phyloP scores from a whole-genome alignment of 106 monocot species.

The Ottelia alismoides region DNA sequence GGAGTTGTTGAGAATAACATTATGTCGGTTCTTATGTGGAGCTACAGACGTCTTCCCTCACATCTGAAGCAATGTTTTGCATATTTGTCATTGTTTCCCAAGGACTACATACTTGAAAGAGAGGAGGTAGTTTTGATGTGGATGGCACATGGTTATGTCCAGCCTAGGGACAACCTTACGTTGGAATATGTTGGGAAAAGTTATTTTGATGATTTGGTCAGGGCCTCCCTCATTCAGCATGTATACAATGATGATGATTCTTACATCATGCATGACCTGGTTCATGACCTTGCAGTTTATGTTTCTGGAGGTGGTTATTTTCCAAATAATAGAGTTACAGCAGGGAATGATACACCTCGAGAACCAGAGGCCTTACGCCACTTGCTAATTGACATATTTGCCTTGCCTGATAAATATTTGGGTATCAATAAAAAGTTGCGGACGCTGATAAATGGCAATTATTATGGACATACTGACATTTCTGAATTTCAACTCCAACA shows the following conservation, averaged over 20 bases:
- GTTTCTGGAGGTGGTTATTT: too few species aligned
- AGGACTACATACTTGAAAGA: constrained; percentile 2
- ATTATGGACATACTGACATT: too few species aligned
- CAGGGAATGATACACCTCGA: too few species aligned
- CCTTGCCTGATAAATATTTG: neutral
- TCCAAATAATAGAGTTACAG: too few species aligned
- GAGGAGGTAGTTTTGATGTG: constrained; percentile 17
- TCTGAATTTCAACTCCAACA: too few species aligned
- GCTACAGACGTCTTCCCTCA: constrained; percentile 11
- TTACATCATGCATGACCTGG: constrained; percentile 20
- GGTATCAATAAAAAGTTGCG: neutral
- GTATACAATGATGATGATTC: too few species aligned
- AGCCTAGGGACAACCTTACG: neutral
- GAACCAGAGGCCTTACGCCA: too few species aligned
- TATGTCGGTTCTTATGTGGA: neutral
- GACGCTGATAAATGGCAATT: too few species aligned
- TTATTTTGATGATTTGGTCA: constrained; percentile 14
- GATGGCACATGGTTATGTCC: constrained; percentile 29
- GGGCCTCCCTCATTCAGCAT: constrained; percentile 15
- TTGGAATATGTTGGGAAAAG: constrained; percentile 6
- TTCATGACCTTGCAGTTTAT: constrained; percentile 4
- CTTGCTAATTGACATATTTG: too few species aligned
- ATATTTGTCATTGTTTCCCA: constrained; percentile 18
- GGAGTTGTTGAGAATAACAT: neutral
- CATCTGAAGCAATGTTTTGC: constrained; percentile 18